Percentiles rank a stretch among this genome's conserved stretches.
Conservation (phyloP, 805 yeast species). For the Ogataea neopini region DNA sequence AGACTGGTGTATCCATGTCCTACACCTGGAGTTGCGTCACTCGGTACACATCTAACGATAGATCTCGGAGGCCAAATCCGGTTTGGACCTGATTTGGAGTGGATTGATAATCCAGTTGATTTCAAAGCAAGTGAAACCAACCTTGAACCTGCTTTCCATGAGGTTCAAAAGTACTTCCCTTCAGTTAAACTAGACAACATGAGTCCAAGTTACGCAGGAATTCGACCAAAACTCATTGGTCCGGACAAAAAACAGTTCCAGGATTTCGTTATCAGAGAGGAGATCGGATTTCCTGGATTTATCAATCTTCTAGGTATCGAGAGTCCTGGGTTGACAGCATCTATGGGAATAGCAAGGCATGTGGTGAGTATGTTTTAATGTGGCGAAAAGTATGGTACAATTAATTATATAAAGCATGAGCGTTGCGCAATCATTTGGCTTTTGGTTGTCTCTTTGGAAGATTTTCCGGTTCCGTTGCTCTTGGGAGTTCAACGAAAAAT, state of each 20-base stretch:
- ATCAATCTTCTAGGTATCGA: constrained; percentile 82
- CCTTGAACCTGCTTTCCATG: constrained; percentile 54
- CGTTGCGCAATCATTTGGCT: background rate
- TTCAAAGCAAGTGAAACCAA: constrained; percentile 51
- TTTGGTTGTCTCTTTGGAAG: constrained; percentile 42
- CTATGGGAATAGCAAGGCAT: constrained; percentile 80
- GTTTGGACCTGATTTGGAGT: constrained; percentile 90
- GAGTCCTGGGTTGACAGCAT: constrained; percentile 85
- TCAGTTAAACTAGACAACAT: constrained; percentile 51
- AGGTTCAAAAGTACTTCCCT: constrained; percentile 66
- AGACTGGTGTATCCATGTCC: constrained; percentile 80
- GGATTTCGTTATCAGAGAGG: constrained; percentile 74
- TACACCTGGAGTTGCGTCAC: constrained; percentile 64
- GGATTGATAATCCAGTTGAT: constrained; percentile 56
- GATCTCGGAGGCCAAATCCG: constrained; percentile 76
- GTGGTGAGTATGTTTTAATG: constrained; percentile 39
- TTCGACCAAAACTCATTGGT: constrained; percentile 72
- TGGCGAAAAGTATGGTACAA: constrained; percentile 4
- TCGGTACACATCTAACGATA: constrained; percentile 86
- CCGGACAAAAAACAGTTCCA: constrained; percentile 50
- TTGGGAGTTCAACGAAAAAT: constrained; percentile 73
- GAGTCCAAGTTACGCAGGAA: constrained; percentile 74
- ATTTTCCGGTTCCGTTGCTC: constrained; percentile 66
- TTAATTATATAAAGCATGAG: background rate
- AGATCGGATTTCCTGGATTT: constrained; percentile 73